A percentile compares a stretch with the other conserved stretches of the same genome.
Conservation (phyloP, 768 basidiomycete genomes). For the Lactarius hengduanensis region DNA sequence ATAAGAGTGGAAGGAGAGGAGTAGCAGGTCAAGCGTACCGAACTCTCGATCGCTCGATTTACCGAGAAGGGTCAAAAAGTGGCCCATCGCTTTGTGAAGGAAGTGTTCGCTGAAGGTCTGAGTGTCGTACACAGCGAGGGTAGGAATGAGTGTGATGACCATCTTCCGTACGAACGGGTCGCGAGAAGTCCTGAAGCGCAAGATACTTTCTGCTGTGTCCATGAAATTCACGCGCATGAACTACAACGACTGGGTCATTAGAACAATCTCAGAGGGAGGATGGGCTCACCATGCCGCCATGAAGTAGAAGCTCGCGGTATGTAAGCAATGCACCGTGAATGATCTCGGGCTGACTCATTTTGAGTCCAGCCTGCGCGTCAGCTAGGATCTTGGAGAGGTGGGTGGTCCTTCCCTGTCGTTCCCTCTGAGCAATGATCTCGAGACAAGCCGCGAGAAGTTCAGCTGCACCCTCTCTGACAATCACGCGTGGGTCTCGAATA, state of each 20-base stretch:
- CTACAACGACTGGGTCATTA: constrained; percentile 38
- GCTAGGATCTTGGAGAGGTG: constrained; percentile 81
- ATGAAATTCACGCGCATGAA: constrained; percentile 88
- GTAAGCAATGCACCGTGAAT: constrained; percentile 93
- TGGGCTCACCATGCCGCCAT: constrained; percentile 84
- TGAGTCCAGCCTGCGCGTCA: constrained; percentile 82
- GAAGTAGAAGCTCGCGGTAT: constrained; percentile 85
- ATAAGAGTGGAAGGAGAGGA: constrained; percentile 8
- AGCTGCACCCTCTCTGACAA: constrained; percentile 90
- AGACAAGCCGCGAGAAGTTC: constrained; percentile 92
- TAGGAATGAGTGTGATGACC: constrained; percentile 94
- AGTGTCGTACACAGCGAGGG: constrained; percentile 91
- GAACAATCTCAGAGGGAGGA: neutral
- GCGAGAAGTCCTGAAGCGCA: constrained; percentile 83
- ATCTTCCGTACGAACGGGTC: constrained; percentile 88
- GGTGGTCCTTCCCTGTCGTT: constrained; percentile 60
- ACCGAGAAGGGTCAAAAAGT: constrained; percentile 82
- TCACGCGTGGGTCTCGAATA: constrained; percentile 82
- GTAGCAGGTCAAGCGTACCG: constrained; percentile 47
- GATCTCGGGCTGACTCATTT: constrained; percentile 76
- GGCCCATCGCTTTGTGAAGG: constrained; percentile 91
- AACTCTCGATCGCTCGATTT: constrained; percentile 87
- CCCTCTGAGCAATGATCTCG: constrained; percentile 77
- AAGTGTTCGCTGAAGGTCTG: constrained; percentile 89
- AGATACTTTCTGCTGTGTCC: constrained; percentile 85